phyloP scores from a whole-genome alignment of 2,329 filamentous ascomycete genomes.

The Coniella vitis region DNA sequence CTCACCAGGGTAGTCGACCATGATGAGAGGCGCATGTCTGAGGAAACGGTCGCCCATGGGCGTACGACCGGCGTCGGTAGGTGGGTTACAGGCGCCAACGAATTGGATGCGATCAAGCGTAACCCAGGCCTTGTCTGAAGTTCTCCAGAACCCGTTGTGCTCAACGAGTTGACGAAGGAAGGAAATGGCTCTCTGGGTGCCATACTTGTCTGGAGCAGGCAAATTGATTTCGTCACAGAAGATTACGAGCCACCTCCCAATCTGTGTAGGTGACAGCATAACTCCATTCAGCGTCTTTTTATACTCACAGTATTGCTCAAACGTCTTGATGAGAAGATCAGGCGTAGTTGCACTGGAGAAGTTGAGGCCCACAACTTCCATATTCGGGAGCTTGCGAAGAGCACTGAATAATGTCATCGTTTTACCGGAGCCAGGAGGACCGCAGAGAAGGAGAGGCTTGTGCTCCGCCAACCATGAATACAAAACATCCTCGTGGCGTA shows the following conservation, averaged over 20 bases:
- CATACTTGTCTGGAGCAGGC: constrained; percentile 94
- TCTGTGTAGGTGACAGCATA: constrained; percentile 90
- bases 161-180: constrained; percentile 97
- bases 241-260: constrained; percentile 94
- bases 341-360: constrained; percentile 98
- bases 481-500: constrained; percentile 96
- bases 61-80: constrained; percentile 93
- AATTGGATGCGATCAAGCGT: constrained; percentile 97
- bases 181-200: constrained; percentile 92
- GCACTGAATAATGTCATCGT: constrained; percentile 99
- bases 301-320: constrained; percentile 99
- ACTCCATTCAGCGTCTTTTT: constrained; percentile 97
- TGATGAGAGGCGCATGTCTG: constrained; percentile 93
- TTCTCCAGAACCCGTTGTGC: constrained; percentile 98
- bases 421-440: constrained; percentile 96
- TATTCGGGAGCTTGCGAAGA: constrained; percentile 90
- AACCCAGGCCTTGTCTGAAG: constrained; percentile 95
- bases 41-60: constrained; percentile 90
- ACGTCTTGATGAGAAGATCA: constrained; percentile 96
- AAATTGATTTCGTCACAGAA: constrained; percentile 99
- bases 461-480: constrained; percentile 99
- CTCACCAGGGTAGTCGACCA: constrained; percentile 99
- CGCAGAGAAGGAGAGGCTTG: constrained; percentile 92
- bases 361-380: constrained; percentile 98
- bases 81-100: constrained; percentile 96